Evolutionary conservation across 2,329 filamentous ascomycete species (phyloP), one percentile per base, ranked within the genome.

Genomic region (Epicoccum nigrum): DNA sequence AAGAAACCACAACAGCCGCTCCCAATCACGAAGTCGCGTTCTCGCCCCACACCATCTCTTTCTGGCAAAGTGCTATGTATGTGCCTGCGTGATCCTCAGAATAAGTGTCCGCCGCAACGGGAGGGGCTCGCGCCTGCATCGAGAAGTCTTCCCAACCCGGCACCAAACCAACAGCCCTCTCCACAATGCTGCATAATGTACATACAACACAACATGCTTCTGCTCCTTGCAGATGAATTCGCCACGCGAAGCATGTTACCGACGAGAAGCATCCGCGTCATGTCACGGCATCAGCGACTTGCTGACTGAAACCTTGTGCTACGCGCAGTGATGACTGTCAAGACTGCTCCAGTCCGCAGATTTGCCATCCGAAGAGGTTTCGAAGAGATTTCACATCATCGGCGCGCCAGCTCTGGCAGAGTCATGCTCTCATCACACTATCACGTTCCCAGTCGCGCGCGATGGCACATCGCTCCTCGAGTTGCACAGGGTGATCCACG

Each of bases 391-490:
- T 23, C 33, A 47, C 43, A 39, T 34, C 43, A 47, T 16, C 15
- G 34, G 39, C 16, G 28, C 39, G 33, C 43, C 43, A 39, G n/a
- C 32, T 15, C 19, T 11, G 6, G 12, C 17, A 38, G 27, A 43
- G 32, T 68, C 65, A 69, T 63, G 61, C 51, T 43, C 32, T 21
- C 33, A 49, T 68, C 65, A 68, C 66, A 66, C 64, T 64, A 63
- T 60, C 56, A 59, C 59, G 28, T 54, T 33, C 53, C 45, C 53
- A 58, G 42, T 59, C 45, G 61, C 56, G 54, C 55, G 58, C 51
- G 49, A 47, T 52, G 50, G 33, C 9, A 25, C 15, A 39, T 17
- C 28, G 46, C 30, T 21, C 39, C 19, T 45, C 31, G 33, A 41
- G 49, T 40, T 54, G 57, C 42, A 54, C 51, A 33, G 32, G 33